Evolutionary conservation across 83 land plant species (phyloP), one percentile per base, ranked within the genome.

Genomic region (Picea abies): DNA sequence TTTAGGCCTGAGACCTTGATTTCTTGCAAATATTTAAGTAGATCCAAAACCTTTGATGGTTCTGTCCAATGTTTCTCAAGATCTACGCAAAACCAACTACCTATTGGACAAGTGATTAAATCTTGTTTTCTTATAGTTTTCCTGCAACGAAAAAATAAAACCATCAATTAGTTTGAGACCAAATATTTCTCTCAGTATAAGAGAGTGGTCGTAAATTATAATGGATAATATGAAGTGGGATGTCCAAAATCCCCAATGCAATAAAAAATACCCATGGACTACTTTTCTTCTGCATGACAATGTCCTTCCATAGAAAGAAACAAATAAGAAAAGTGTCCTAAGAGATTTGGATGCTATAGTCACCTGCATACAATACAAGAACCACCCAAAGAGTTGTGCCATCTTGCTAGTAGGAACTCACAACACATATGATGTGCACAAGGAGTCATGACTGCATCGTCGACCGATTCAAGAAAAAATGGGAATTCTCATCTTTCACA

Each of bases 401-500:
- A 98, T 63, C 96, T 96, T 29, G 92, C 94, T 84, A 94, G 85
- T 7, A 98, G 91, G 81, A 99, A 98, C 61, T 97, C 99, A 7
- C 99, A 96, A 86, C 98, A 97, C 83, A 97, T 84, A 63, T 93
- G 90, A 73, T 97, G 99, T 83, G 98, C 99, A 90, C 97, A 97
- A 64, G 95, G 93, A 12, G 99, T 97, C 66, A 97, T 83, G 62
- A 95, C 93, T 22, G 94, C 92, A 80, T 97, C 99, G 22, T 95
- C 99, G 20, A 88, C 87, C 5, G 93, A 84, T 77, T 97, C 99
- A 3, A 93, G 84, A 81, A 96, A 97, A 67, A 97, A 93, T 5
- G 99, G 99, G 66, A 98, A 97, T 76, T 97, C 99, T 52, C 82
- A 84, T 52, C 81, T 86, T 26, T 93, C 89, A 10, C 99, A 96